Evolutionary conservation across 495 filamentous ascomycete species (phyloP), one percentile per base, ranked within the genome.

Genomic region (Endocarpon pusillum): DNA sequence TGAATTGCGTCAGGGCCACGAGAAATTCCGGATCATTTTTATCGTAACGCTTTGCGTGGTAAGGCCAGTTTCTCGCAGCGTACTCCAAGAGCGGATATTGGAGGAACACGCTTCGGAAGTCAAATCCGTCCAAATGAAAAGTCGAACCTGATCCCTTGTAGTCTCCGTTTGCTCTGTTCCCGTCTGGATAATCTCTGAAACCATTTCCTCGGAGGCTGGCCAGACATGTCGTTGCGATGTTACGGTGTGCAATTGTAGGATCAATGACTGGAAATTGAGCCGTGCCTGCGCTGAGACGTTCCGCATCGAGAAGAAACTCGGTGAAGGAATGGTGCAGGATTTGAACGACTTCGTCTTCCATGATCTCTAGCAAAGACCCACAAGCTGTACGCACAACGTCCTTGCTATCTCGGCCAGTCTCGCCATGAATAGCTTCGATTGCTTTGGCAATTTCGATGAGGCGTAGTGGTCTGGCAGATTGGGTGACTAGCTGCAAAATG

Each of bases 291-390:
- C 12, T 19, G 11, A 24, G 31, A 15, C 38, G 21, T 12, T 14
- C 14, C 1, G 38, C 21, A 26, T 54, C 54, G 15, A 42, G 32
- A n/a, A 69, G 51, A 44, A 58, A 69, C 36, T 69, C 67, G 1
- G 63, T 67, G 17, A 69, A 56, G n/a, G 64, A 67, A 42, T 69
- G 67, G 29, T 71, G 67, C 19, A 69, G 49, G 3, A 69, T 51
- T 10, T 41, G 56, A 12, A 69, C 48, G 0, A 59, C 64, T 38
- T 69, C 64, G 31, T 69, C 61, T 10, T 51, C 46, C 2, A 60
- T 45, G 18, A 69, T 54, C 35, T 69, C 58, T 0, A 71, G 48
- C 18, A 71, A 45, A 8, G 66, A 61, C 3, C 66, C 67, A 44
- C 62, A 67, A 9, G 53, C 46, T 16, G 41, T 35, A 24, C 54